Evolutionary conservation across 2,329 filamentous ascomycete genomes (phyloP), one percentile per base, ranked within the genome.

Genomic region (Curvularia verruculosa): DNA sequence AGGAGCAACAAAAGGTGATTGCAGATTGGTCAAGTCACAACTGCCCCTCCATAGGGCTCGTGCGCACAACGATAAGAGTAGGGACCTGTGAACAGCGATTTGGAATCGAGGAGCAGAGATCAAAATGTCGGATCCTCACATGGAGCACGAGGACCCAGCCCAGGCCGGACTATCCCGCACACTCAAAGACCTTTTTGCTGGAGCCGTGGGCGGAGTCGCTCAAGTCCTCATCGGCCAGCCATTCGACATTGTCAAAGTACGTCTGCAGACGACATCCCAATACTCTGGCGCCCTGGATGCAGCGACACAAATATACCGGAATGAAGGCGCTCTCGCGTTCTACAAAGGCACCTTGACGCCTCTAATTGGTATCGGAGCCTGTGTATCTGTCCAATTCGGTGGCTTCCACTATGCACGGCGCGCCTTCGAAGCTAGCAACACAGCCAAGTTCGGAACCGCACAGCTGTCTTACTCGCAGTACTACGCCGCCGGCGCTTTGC

Each of bases 291-390:
- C 95, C 51, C 79, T 96, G 45, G 84, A 91, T 69, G 91, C 91
- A 65, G 95, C 93, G 7, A 84, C 84, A 49, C 86, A 89, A 62
- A 98, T 99, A 80, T 91, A 91, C 79, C 87, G 86, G 70, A 89
- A 91, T 71, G 95, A 99, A 78, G 95, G 95, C 1, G 84, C 92
- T 2, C 80, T 90, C 12, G 95, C 95, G 55, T 99, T 99, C 82
- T 99, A 99, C 86, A 99, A 99, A 66, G 95, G 95, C 71, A 98
- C 95, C 0, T 83, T 99, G 54, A 98, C 95, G 5, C 95, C 95
- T 0, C 84, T 99, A 54, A 86, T 99, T 55, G 95, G 95, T 66
- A 98, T 99, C 73, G 95, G 95, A 67, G 95, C 95, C 67, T 99
- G 95, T 77, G 93, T 66, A 44, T 97, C 92, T n/a, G 89, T 99